A percentile compares a stretch with the other conserved stretches of the same genome.
Evolutionary conservation across 1,284 basidiomycete species (phyloP).

Genomic region (Cystobasidium slooffiae): DNA sequence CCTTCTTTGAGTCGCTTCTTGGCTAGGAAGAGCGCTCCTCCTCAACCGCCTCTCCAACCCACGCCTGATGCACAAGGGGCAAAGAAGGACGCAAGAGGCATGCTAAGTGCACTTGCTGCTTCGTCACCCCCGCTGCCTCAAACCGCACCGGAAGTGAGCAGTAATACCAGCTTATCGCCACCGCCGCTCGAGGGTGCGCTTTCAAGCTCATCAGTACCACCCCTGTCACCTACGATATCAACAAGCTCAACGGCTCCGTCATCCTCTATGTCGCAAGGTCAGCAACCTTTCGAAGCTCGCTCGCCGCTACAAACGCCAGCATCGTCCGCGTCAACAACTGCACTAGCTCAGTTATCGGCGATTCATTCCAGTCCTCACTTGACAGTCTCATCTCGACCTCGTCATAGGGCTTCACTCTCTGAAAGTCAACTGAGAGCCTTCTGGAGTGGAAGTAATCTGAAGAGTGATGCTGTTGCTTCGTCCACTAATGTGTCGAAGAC

Average conservation of each 20-base stretch:
- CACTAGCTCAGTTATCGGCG: conserved; percentile 10
- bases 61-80: neutral
- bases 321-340: conserved; percentile 6
- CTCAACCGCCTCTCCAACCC: neutral
- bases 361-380: conserved; percentile 26
- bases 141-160: too few species aligned
- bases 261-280: neutral
- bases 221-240: neutral
- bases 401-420: conserved; percentile 16
- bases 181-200: neutral
- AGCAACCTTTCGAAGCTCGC: neutral
- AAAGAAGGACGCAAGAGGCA: conserved; percentile 21
- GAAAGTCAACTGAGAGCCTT: conserved; percentile 23
- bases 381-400: conserved; percentile 25
- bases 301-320: neutral
- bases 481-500: neutral
- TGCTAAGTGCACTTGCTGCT: conserved; percentile 36
- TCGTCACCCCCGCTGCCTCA: too few species aligned
- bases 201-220: neutral
- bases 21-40: conserved; percentile 13
- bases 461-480: neutral
- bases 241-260: neutral
- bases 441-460: conserved; percentile 12
- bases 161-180: too few species aligned
- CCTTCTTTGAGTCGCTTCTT: conserved; percentile 24